Percentiles rank a stretch among this genome's conserved stretches.
phyloP scores from a whole-genome alignment of 192 early-diverging fungal species.

The Coemansia sp. region DNA sequence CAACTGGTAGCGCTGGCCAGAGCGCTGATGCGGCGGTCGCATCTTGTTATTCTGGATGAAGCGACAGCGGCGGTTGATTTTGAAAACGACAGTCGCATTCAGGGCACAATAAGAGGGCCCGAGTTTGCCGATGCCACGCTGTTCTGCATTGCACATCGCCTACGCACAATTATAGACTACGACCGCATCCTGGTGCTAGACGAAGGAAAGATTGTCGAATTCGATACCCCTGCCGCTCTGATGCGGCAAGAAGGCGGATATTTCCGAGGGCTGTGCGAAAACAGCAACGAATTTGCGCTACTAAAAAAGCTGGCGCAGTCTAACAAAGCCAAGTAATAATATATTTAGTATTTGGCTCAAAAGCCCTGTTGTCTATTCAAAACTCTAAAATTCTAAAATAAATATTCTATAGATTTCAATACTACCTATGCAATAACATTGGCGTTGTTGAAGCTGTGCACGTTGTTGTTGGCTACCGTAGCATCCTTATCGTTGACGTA shows the following conservation, averaged over 20 bases:
- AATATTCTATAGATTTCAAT: no score
- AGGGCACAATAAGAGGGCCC: slow-evolving; percentile 74
- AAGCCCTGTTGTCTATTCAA: no score
- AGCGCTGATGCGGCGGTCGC: slow-evolving; percentile 65
- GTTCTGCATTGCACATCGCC: slow-evolving; percentile 85
- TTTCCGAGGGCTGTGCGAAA: slow-evolving; percentile 74
- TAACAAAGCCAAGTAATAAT: neutral
- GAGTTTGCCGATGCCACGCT: slow-evolving; percentile 63
- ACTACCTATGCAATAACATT: slow-evolving; percentile 60
- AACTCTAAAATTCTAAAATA: no score
- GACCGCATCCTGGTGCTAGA: slow-evolving; percentile 81
- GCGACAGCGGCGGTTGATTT: slow-evolving; percentile 86
- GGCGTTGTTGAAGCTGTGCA: slow-evolving; percentile 75
- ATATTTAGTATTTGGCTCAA: no score
- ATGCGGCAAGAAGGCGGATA: slow-evolving; percentile 52
- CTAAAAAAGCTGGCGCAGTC: slow-evolving; percentile 6
- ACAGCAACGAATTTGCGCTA: slow-evolving; percentile 68
- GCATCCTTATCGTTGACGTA: slow-evolving; percentile 17
- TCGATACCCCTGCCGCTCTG: slow-evolving; percentile 69
- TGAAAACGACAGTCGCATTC: slow-evolving; percentile 80
- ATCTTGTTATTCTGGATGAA: slow-evolving; percentile 77
- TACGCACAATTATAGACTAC: slow-evolving; percentile 79
- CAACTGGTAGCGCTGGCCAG: slow-evolving; percentile 73
- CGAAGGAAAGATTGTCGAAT: slow-evolving; percentile 73
- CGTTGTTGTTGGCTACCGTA: slow-evolving; percentile 5